Evolutionary conservation across 805 yeast genomes (phyloP).

Genomic region (Metschnikowia proteae): DNA sequence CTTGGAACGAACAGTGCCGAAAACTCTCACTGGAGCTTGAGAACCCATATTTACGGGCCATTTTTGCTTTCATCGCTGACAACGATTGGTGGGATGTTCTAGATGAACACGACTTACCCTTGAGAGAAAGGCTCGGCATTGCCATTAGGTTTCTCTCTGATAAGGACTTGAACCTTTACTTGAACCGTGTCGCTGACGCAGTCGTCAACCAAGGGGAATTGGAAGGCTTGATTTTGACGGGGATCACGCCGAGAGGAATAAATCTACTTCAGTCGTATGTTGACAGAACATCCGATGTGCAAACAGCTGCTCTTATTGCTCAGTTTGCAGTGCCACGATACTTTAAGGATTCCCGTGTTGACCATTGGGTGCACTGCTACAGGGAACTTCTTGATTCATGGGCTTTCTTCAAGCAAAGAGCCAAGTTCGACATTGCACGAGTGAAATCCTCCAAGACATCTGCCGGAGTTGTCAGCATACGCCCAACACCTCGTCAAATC

Average conservation of each 20-base stretch:
- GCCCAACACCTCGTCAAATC: conserved; percentile 66
- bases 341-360: conserved; percentile 68
- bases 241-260: conserved; percentile 82
- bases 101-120: conserved; percentile 83
- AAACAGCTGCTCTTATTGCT: conserved; percentile 80
- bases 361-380: conserved; percentile 62
- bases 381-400: conserved; percentile 18
- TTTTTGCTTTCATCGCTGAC: conserved; percentile 90
- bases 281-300: conserved; percentile 85
- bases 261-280: conserved; percentile 82
- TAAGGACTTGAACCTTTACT: conserved; percentile 66
- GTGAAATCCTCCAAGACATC: conserved; percentile 56
- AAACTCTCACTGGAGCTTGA: conserved; percentile 82
- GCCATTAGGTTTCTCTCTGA: conserved; percentile 85
- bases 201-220: conserved; percentile 79
- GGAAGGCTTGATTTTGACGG: conserved; percentile 87
- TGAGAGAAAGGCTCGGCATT: conserved; percentile 85
- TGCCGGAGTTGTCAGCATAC: conserved; percentile 45
- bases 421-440: conserved; percentile 79
- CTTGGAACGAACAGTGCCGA: conserved; percentile 94
- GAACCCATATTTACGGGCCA: conserved; percentile 84
- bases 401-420: conserved; percentile 30
- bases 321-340: conserved; percentile 82
- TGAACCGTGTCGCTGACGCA: conserved; percentile 63
- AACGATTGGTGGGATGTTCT: conserved; percentile 95